These are phyloP conservation scores for Cryptomeria japonica DNA, from an alignment of 75 land plant species.

Conservation along the genomic window DNA sequence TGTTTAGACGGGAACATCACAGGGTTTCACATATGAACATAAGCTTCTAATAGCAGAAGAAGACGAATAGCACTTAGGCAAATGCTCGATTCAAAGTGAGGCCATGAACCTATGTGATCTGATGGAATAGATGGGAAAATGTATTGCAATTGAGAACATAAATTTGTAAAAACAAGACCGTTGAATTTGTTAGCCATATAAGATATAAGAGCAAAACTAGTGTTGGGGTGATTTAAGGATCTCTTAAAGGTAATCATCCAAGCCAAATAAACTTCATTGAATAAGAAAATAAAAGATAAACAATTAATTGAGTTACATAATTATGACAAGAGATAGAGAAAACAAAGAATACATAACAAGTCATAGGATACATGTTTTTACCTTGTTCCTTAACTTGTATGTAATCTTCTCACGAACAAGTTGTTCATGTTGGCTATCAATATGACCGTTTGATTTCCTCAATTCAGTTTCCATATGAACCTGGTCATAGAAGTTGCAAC, in stretches of 20 bases:
- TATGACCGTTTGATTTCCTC: neutral
- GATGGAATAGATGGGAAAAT: neutral
- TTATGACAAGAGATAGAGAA: neutral
- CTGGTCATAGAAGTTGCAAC: neutral
- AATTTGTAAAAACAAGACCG: neutral
- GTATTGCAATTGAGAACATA: neutral
- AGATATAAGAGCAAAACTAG: neutral
- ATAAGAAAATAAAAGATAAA: neutral
- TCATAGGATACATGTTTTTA: neutral
- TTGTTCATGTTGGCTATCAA: neutral
- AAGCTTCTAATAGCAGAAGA: neutral
- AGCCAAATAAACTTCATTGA: neutral
- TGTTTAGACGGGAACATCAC: no score
- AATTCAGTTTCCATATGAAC: slow-evolving; percentile 4
- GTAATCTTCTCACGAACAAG: slow-evolving; percentile 2
- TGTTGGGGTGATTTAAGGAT: neutral
- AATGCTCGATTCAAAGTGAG: neutral
- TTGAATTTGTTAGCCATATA: neutral
- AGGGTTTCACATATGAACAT: neutral
- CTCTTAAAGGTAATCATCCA: neutral
- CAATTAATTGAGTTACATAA: neutral
- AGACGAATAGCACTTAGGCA: neutral
- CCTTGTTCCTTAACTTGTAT: neutral
- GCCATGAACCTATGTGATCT: neutral
- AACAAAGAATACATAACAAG: neutral